Evolutionary conservation across 495 filamentous ascomycete species (phyloP), one percentile per base, ranked within the genome.

Genomic region (Xylaria bambusicola): DNA sequence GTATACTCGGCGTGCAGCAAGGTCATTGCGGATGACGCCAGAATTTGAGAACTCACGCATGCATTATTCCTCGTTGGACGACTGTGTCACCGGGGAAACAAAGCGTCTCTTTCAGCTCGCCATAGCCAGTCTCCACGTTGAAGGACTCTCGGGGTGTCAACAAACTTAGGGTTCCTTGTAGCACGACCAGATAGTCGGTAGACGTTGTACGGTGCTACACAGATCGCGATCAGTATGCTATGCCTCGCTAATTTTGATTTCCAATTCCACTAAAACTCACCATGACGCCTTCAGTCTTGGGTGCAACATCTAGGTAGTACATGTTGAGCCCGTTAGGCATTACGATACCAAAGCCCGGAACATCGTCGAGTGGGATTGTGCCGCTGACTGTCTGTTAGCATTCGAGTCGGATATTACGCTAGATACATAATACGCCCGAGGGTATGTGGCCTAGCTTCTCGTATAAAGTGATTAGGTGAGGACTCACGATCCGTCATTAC

Each of bases 401-500:
- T 26, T 13, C 26, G n/a, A 23, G 12, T 48, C 18, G 38, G 20
- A 53, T 29, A 41, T 53, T 1, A 15, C 13, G 21, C 23, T n/a
- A 40, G 18, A 26, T n/a, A 18, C 31, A 12, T 8, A 1, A 35
- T 35, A 7, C 35, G 20, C 13, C 27, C 17, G 27, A 50, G 29
- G 18, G 4, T 13, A 35, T 35, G 29, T 6, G 27, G 18, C 29
- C 4, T 12, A 21, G 27, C n/a, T n/a, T n/a, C n/a, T 24, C 20
- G 8, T 23, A 15, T 8, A 17, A 7, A 3, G 26, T 29, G 9
- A 9, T 26, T n/a, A 20, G 42, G 56, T 24, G 18, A 47, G 21
- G 20, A 67, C 69, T 63, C 36, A 71, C 69, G 58, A 52, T 55
- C 60, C 62, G 12, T 64, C 62, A n/a, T 69, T 69, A 45, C 59